Evolutionary conservation across 1,284 basidiomycete species (phyloP), one percentile per base, ranked within the genome.

Genomic region (Trametes pubescens): DNA sequence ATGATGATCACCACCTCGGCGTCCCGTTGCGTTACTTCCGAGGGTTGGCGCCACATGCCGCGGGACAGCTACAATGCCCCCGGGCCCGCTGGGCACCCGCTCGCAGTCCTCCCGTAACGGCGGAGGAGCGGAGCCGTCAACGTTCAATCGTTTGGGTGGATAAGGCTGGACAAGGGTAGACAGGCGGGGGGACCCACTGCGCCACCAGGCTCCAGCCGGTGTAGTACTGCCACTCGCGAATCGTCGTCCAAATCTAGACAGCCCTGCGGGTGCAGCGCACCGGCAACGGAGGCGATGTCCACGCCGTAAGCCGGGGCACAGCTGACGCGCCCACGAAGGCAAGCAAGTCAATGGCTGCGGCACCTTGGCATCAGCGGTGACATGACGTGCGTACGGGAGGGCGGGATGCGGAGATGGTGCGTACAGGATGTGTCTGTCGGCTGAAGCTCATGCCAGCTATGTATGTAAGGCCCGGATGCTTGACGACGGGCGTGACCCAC

Each of bases 171-270:
- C 29, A 32, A 3, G 29, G 29, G 8, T 32, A 8, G 29, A 32
- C 29, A 32, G 29, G 29, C 29, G 29, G 8, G 29, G 21, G 21
- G 44, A 26, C 44, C 22, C 44, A 47, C 44, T n/a, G 29, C 47
- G 47, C 47, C 47, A 49, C 47, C 14, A 32, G 29, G 14, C 24
- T 11, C 13, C 24, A 8, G n/a, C 44, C 21, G 16, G 44, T 22
- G n/a, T 11, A 3, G 56, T 57, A 48, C 56, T 38, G 56, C 46
- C 56, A 49, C 46, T 22, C 56, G 56, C 56, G 56, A 49, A 49
- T 57, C 56, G 29, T 34, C 3, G 14, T 22, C 37, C 37, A 22
- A 43, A 22, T 38, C 18, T 16, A 18, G 40, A 21, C 26, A 16
- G 40, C 43, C 14, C 21, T 49, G 56, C 56, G 22, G 6, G 13